Conservation (phyloP, 2,329 filamentous ascomycete genomes). For the Phialemoniopsis sp. region DNA sequence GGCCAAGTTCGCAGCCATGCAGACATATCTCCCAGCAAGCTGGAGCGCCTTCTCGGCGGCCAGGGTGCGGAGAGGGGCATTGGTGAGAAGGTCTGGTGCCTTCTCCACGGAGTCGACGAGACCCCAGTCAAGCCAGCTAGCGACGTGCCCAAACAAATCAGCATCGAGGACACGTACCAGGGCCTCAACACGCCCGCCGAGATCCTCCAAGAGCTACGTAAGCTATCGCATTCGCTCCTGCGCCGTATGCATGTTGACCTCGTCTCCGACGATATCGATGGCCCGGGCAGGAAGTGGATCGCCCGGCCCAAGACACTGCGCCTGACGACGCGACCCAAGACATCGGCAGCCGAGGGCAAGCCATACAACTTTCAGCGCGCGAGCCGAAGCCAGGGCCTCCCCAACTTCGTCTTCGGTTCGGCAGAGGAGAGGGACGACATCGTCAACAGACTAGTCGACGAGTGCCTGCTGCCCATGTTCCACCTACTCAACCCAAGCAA, state of each 20-base stretch:
- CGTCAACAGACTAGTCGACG: constrained; percentile 15
- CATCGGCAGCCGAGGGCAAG: constrained; percentile 29
- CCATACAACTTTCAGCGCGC: constrained; percentile 68
- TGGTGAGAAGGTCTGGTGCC: constrained; percentile 67
- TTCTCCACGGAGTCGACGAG: constrained; percentile 78
- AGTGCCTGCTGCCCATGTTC: constrained; percentile 13
- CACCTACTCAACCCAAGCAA: constrained; percentile 35
- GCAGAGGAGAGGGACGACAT: constrained; percentile 21
- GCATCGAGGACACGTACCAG: constrained; percentile 88
- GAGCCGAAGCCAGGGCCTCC: constrained; percentile 64
- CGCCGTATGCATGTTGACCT: constrained; percentile 77
- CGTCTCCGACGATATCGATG: constrained; percentile 35
- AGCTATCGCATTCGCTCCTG: constrained; percentile 66
- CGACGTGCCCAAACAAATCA: constrained; percentile 79
- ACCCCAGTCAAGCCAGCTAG: constrained; percentile 68
- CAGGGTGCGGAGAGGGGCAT: constrained; percentile 69
- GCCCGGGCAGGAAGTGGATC: constrained; percentile 52
- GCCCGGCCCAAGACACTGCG: constrained; percentile 79
- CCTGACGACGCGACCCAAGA: constrained; percentile 66
- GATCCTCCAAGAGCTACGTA: constrained; percentile 64
- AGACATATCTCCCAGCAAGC: constrained; percentile 55
- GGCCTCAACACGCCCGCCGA: constrained; percentile 61
- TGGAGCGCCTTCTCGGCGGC: constrained; percentile 68
- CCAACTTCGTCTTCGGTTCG: constrained; percentile 64
- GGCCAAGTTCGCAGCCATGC: constrained; percentile 59